Percentiles rank a stretch among this genome's conserved stretches.
Evolutionary conservation across 495 filamentous ascomycete genomes (phyloP).

Genomic region (Penicillium flavigenum): DNA sequence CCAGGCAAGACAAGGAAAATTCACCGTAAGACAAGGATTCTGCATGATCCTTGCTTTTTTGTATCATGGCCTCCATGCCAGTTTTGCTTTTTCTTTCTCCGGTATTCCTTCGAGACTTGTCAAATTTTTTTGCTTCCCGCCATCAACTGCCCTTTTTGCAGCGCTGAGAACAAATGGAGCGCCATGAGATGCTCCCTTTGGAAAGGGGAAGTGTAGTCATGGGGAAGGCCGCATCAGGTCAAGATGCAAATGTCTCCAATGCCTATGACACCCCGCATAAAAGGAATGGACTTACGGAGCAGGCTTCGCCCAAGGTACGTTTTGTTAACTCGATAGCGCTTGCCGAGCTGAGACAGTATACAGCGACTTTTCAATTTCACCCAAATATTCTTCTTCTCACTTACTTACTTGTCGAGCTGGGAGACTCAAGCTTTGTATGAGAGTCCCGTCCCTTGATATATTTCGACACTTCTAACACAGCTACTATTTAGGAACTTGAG

Average conservation of each 20-base stretch:
- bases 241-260: background rate
- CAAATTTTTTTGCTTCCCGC: background rate
- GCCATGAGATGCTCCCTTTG: background rate
- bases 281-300: background rate
- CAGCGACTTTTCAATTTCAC: conserved; percentile 26
- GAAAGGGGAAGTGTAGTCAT: background rate
- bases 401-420: conserved; percentile 26
- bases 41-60: conserved; percentile 4
- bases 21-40: conserved; percentile 4
- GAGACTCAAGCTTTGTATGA: conserved; percentile 20
- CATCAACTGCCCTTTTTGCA: background rate
- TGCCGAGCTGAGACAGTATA: background rate
- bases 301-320: conserved; percentile 9
- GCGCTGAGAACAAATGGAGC: conserved; percentile 5
- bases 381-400: conserved; percentile 24
- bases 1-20: conserved; percentile 1
- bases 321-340: background rate
- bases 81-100: conserved; percentile 9
- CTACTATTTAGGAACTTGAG: conserved; percentile 12
- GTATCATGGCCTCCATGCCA: background rate
- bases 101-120: background rate
- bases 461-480: background rate
- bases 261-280: background rate
- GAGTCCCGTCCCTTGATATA: too few species aligned
- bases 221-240: background rate